Evolutionary conservation across 1,284 basidiomycete species (phyloP), one percentile per base, ranked within the genome.

Genomic region (Ceratobasidium sp.): DNA sequence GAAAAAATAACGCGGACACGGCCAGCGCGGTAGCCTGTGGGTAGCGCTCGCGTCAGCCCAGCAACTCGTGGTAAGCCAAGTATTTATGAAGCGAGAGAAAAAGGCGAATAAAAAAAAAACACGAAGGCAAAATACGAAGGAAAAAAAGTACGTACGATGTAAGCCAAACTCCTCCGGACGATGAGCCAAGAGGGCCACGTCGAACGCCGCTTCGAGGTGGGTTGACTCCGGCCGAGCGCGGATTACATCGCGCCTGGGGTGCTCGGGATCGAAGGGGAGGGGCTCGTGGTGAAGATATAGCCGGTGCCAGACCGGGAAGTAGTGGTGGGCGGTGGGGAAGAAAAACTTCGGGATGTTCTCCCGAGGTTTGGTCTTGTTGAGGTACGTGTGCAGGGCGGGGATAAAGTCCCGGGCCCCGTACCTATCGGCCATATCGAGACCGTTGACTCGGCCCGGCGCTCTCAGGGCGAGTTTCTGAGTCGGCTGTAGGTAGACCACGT

Each of bases 141-240:
- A 33, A 33, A 33, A 33, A 33, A 33, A 33, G 33, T 33, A 74
- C 82, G 85, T 65, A 68, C 66, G 26, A 48, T 50, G 26, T 7
- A 68, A 20, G 13, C 46, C 59, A 28, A 61, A 52, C 20, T 12
- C 17, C 13, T 74, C 40, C 4, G n/a, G 23, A 17, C 23, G 17
- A n/a, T 65, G 13, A 2, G 50, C 10, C 6, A 62, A 7, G n/a
- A 74, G 44, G 9, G 48, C 71, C 13, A 44, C 38, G 42, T 74
- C 71, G 10, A 61, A 74, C 6, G 46, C 44, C 13, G 23, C 59
- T 5, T 84, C 85, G 12, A 84, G 28, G 48, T 48, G 20, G 9
- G n/a, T 17, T 12, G 33, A 15, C 4, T 9, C 23, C 38, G 71
- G 59, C 28, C 57, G 23, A n/a, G 61, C 61, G n/a, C 71, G 59